Evolutionary conservation across 352 stramenopile genomes (phyloP), one percentile per base, ranked within the genome.

Genomic region (Pythium scleroteichum): DNA sequence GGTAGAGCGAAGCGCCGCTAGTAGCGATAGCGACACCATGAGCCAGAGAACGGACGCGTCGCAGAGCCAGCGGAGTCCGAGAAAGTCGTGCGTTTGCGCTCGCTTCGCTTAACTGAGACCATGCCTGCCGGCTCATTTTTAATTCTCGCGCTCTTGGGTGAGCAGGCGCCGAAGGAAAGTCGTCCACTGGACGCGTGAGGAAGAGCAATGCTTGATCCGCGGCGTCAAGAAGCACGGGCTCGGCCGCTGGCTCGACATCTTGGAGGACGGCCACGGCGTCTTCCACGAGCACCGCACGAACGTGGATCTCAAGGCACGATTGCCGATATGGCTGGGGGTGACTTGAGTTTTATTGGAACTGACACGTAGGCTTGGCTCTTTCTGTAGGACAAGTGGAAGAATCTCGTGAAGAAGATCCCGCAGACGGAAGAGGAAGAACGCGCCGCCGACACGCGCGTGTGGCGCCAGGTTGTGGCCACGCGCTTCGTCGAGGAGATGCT

Each of bases 231-330:
- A 62, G 42, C 59, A 69, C 38, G 78, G 78, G 3, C 17, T 64
- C 16, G 80, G 78, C 14, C 72, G 72, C 8, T 90, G 80, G 80
- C 70, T 65, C 40, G 38, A 62, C 23, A 87, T 90, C 38, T 58
- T 87, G 0, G n/a, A 61, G 0, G 59, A 76, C 7, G 76, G 81
- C 0, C 20, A 50, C 1, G 47, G 33, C 5, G 61, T 88, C 2
- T 90, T 90, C 59, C 64, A 62, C 8, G 33, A 2, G 1, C 75
- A 80, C 39, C 68, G 81, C 27, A 90, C 75, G 0, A 87, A 88
- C 32, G 68, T 85, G 13, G 78, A 90, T 53, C 64, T 90, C 22
- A 90, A 90, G 75, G 78, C 88, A 9, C 5, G 24, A 8, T 16
- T 53, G 14, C 27, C n/a, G 16, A 23, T 53, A 24, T 35, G 14